These are phyloP conservation scores for Carex arenaria DNA, from an alignment of 202 grass and related monocot genomes.

Conservation along the genomic window DNA sequence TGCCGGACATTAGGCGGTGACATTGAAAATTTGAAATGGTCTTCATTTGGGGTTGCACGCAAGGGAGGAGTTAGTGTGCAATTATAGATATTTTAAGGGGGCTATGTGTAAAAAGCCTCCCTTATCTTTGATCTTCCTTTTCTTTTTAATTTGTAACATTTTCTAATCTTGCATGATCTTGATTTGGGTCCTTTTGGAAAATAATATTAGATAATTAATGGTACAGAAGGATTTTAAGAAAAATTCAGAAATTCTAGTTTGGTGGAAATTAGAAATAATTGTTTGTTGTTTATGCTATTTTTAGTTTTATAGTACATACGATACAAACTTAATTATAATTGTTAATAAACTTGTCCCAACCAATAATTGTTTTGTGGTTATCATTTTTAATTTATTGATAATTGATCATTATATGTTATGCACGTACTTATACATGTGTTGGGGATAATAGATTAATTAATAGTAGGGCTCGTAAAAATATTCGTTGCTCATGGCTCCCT, in stretches of 20 bases:
- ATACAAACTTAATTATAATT: background rate
- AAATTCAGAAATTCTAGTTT: no score
- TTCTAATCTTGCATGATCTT: background rate
- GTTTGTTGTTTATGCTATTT: no score
- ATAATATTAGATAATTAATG: background rate
- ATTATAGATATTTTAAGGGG: background rate
- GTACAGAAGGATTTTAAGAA: background rate
- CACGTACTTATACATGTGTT: no score
- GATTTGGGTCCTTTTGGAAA: background rate
- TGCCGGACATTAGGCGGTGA: background rate
- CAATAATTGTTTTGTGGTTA: no score
- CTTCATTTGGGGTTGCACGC: background rate
- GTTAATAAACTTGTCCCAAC: no score
- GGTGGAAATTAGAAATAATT: no score
- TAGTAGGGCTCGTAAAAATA: no score
- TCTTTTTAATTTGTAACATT: background rate
- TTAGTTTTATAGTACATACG: no score
- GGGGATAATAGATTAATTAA: no score
- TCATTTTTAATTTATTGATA: background rate
- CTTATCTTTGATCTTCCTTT: background rate
- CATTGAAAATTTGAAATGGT: background rate
- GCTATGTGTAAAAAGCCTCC: background rate
- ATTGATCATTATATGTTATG: no score
- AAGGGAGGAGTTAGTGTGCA: background rate
- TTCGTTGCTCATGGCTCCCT: no score